Base-by-base conservation (phyloP, 371 early-diverging fungal genomes). In the Apophysomyces ossiformis region DNA sequence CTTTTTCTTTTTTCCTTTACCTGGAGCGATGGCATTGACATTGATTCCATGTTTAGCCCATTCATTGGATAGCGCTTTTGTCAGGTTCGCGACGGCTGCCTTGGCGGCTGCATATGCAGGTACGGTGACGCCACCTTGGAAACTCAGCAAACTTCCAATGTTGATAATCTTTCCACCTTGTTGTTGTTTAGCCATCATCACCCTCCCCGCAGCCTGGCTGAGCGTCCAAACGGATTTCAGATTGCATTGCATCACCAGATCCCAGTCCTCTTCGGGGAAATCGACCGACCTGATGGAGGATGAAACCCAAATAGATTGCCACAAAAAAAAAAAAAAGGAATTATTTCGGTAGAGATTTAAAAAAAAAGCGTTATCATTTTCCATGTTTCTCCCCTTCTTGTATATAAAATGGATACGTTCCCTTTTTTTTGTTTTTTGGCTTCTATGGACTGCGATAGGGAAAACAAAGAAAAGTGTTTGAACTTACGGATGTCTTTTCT, bases 51-150 rank as follows among this genome's bases (percentile, higher is more conserved):
- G 63, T 38, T 68, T 57, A 0, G 73, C 86, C 86, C 86, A 86
- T 72, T 87, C 87, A 67, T 84, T 85, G 61, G 87, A 85, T 26
- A 88, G 69, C 11, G 85, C 85, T 78, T 88, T 87, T 60, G 89
- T 87, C 64, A 88, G 70, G 63, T 82, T 82, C 26, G 79, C 69
- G 37, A 87, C 68, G 65, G 86, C 89, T 37, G 83, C 86, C 71
- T 88, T 88, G 60, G 87, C 85, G 16, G 85, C 81, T 38, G 86
- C 83, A 69, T 88, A 88, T 43, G 76, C 73, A 16, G 73, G 68
- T 21, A 71, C 67, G 37, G 50, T 58, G 32, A 76, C 65, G 9
- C 76, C 73, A 6, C 70, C 73, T 65, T 73, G 65, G 61, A 70
- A 77, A 36, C 65, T 69, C 69, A 77, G 64, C 12, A 77, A 64